Evolutionary conservation across 2,329 filamentous ascomycete genomes (phyloP).

Genomic region (Arthrobotrys sinensis): DNA sequence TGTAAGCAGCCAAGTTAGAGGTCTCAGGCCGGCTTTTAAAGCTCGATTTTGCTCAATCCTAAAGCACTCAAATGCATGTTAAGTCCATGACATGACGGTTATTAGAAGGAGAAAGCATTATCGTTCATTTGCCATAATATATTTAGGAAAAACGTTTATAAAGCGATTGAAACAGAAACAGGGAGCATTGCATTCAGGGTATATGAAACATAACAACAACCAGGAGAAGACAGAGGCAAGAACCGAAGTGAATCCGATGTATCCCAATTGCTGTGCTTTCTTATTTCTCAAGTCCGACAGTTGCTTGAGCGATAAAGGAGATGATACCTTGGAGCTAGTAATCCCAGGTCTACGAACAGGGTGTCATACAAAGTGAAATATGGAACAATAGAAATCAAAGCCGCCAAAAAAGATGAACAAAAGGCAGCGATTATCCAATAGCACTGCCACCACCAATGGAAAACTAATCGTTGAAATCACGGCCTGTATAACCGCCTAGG

Average conservation of each 20-base stretch:
- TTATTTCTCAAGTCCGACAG: background rate
- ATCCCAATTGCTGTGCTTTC: background rate
- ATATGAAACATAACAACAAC: constrained; percentile 1
- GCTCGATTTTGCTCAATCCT: too few species aligned
- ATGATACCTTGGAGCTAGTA: background rate
- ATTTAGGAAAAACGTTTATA: background rate
- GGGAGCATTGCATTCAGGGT: background rate
- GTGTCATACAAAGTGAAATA: background rate
- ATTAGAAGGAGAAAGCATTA: too few species aligned
- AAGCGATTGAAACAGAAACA: background rate
- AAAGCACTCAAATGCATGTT: background rate
- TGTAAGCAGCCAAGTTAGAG: background rate
- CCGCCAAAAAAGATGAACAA: background rate
- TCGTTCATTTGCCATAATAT: background rate
- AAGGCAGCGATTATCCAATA: background rate
- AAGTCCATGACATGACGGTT: background rate
- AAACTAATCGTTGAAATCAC: background rate
- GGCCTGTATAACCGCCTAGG: background rate
- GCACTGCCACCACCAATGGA: background rate
- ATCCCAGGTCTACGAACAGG: background rate
- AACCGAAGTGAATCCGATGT: background rate
- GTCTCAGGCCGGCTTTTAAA: background rate
- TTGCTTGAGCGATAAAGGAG: background rate
- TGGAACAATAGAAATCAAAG: background rate
- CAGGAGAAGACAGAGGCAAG: background rate